These are phyloP conservation scores for Eucalyptus paniculata DNA, from an alignment of 345 rosid genomes.

Conservation along the genomic window DNA sequence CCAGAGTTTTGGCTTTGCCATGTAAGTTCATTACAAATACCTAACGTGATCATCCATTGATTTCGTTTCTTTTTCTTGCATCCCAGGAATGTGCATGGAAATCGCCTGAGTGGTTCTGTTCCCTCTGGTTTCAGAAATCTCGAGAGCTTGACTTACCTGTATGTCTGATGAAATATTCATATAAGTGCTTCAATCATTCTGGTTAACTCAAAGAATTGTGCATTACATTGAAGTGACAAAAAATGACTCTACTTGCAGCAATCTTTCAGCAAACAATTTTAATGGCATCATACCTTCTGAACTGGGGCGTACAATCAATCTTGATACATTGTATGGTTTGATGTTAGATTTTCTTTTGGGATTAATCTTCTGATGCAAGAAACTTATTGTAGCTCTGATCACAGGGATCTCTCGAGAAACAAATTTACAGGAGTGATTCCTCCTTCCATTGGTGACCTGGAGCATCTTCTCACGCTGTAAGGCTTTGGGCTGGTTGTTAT, in stretches of 20 bases:
- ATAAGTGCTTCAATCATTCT: not conserved
- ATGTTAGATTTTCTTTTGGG: not conserved
- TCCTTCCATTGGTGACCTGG: conserved; percentile 71
- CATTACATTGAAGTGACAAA: not conserved
- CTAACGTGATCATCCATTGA: too few species aligned
- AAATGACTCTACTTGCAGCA: conserved; percentile 20
- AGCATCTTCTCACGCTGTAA: conserved; percentile 89
- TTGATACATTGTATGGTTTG: conserved; percentile 63
- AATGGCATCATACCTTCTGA: conserved; percentile 63
- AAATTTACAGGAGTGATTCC: conserved; percentile 68
- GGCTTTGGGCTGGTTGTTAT: not conserved
- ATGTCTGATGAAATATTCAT: conserved; percentile 2
- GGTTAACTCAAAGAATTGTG: not conserved
- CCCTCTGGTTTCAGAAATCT: conserved; percentile 68
- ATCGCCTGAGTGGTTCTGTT: conserved; percentile 60
- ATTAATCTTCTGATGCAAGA: not conserved
- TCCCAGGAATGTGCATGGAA: conserved; percentile 79
- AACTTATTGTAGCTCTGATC: not conserved
- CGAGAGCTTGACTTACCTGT: conserved; percentile 87
- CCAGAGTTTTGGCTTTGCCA: not conserved
- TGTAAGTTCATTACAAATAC: not conserved
- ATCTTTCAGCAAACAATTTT: conserved; percentile 68
- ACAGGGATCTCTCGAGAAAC: conserved; percentile 83
- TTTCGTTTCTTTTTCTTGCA: not conserved
- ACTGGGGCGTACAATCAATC: conserved; percentile 75